A percentile compares a stretch with the other conserved stretches of the same genome.
phyloP scores from a whole-genome alignment of 2,329 filamentous ascomycete species.

The Botryotinia convoluta region DNA sequence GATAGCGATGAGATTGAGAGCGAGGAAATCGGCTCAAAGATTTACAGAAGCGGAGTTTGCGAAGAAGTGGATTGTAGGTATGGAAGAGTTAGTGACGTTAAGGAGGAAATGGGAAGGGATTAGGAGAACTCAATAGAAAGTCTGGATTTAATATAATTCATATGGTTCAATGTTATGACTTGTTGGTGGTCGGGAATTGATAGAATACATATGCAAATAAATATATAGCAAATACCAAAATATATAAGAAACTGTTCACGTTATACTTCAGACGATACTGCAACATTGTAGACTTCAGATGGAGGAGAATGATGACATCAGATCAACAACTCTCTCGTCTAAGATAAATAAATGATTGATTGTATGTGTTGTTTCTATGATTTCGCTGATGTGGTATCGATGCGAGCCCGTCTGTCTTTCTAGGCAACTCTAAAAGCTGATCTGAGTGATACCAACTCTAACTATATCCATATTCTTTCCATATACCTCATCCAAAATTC shows the following conservation, averaged over 20 bases:
- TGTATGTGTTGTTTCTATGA: neutral
- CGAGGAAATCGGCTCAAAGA: constrained; percentile 72
- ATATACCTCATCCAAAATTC: neutral
- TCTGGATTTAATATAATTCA: neutral
- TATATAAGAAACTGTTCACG: neutral
- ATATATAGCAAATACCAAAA: constrained; percentile 13
- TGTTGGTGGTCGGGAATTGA: neutral
- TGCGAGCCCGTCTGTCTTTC: neutral
- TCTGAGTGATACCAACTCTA: neutral
- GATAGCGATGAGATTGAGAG: constrained; percentile 70
- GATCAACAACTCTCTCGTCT: neutral
- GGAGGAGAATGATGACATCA: neutral
- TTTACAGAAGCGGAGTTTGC: constrained; percentile 89
- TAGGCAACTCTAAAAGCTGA: neutral
- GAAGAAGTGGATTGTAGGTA: constrained; percentile 71
- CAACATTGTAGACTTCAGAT: too few relatives aligned
- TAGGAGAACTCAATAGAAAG: constrained; percentile 3
- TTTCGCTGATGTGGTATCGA: neutral
- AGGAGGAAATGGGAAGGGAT: constrained; percentile 16
- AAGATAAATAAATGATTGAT: neutral
- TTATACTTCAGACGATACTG: neutral
- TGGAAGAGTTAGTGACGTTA: constrained; percentile 64
- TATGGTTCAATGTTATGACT: neutral
- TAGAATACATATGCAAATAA: constrained; percentile 16
- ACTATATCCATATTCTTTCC: neutral